A percentile compares a stretch with the other conserved stretches of the same genome.
Evolutionary conservation across 1,284 basidiomycete genomes (phyloP).

Genomic region (Coriolopsis trogii): DNA sequence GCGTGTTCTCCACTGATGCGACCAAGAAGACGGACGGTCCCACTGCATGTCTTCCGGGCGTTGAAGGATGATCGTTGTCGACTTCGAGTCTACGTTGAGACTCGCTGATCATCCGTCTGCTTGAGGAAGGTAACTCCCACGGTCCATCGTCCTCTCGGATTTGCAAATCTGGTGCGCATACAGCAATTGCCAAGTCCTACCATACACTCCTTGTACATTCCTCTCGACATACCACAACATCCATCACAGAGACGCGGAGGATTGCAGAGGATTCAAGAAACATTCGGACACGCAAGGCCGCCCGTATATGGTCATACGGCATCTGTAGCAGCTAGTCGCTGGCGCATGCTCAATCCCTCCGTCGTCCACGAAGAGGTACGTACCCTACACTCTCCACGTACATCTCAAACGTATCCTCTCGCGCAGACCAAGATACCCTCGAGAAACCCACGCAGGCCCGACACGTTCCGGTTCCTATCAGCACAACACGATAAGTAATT

Average conservation of each 20-base stretch:
- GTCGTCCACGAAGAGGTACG: slow-evolving; percentile 2
- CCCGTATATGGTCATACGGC: slow-evolving; percentile 21
- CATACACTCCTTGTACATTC: neutral
- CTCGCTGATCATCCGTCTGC: neutral
- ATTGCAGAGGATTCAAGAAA: neutral
- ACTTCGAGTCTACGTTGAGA: neutral
- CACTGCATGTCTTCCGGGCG: too few relatives aligned
- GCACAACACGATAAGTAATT: too few relatives aligned
- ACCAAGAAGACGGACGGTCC: too few relatives aligned
- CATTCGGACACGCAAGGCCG: slow-evolving; percentile 7
- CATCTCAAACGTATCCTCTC: neutral
- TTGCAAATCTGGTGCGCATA: neutral
- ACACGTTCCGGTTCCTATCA: neutral
- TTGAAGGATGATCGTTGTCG: neutral
- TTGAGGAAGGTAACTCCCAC: slow-evolving; percentile 15
- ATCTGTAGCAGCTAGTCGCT: slow-evolving; percentile 20
- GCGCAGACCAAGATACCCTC: slow-evolving; percentile 14
- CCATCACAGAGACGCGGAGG: neutral
- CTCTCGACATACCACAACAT: neutral
- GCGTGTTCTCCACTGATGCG: too few relatives aligned
- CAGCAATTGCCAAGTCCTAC: neutral
- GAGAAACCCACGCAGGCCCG: neutral
- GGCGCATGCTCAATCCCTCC: slow-evolving; percentile 12
- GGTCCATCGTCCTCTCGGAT: slow-evolving; percentile 2
- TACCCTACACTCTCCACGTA: neutral